phyloP scores from a whole-genome alignment of 495 filamentous ascomycete species.

The Xylaria intraflava region DNA sequence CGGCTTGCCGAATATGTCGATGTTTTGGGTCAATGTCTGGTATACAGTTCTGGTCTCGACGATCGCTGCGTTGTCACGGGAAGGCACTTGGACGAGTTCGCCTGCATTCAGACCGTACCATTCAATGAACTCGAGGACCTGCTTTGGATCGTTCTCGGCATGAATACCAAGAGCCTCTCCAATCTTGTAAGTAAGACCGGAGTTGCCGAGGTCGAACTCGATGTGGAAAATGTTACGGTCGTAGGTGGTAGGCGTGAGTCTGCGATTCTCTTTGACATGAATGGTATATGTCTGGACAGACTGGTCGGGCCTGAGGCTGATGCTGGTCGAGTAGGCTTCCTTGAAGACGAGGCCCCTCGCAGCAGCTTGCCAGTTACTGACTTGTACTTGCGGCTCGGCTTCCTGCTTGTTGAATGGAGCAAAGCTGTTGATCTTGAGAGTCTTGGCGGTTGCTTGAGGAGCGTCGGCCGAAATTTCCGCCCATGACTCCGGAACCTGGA shows the following conservation, averaged over 20 bases:
- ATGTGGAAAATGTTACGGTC: slow-evolving; percentile 99
- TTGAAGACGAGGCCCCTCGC: slow-evolving; percentile 90
- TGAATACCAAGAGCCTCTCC: slow-evolving; percentile 98
- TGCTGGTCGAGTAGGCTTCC: slow-evolving; percentile 77
- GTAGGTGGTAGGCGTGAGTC: slow-evolving; percentile 81
- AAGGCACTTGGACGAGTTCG: slow-evolving; percentile 83
- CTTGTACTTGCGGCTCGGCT: slow-evolving; percentile 52
- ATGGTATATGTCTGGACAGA: slow-evolving; percentile 79
- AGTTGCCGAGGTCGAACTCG: slow-evolving; percentile 89
- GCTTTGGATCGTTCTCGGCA: slow-evolving; percentile 75
- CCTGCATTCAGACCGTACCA: slow-evolving; percentile 79
- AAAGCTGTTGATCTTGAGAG: slow-evolving; percentile 73
- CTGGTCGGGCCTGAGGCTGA: slow-evolving; percentile 74
- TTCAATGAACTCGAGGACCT: slow-evolving; percentile 78
- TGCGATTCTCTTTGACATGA: slow-evolving; percentile 88
- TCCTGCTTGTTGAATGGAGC: slow-evolving; percentile 72
- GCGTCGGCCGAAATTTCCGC: slow-evolving; percentile 52
- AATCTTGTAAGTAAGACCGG: slow-evolving; percentile 90
- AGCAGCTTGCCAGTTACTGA: slow-evolving; percentile 70
- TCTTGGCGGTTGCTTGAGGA: slow-evolving; percentile 41
- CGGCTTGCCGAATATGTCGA: slow-evolving; percentile 94
- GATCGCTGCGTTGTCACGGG: slow-evolving; percentile 68
- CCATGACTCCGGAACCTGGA: slow-evolving; percentile 77
- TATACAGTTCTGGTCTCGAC: slow-evolving; percentile 89
- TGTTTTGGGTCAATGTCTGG: slow-evolving; percentile 85